Conservation (phyloP, 2,329 filamentous ascomycete species). For the Colletotrichum sp. region DNA sequence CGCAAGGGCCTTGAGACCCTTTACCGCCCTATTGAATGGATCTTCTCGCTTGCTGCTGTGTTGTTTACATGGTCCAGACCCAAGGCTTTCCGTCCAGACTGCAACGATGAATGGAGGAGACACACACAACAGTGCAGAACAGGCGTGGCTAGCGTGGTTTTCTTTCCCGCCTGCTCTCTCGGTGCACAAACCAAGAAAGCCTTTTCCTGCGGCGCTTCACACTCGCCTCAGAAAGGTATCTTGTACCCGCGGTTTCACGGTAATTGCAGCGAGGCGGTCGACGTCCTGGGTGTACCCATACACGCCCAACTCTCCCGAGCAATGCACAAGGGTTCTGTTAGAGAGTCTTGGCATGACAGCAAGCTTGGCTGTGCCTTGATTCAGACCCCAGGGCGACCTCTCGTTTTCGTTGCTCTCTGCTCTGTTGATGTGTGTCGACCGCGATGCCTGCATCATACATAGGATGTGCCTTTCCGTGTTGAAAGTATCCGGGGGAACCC, state of each 20-base stretch:
- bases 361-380: slow-evolving; percentile 18
- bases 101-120: not conserved
- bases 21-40: not conserved
- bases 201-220: not conserved
- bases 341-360: slow-evolving; percentile 17
- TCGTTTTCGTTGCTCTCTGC: not conserved
- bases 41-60: not conserved
- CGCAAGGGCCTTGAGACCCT: not conserved
- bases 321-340: slow-evolving; percentile 7
- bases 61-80: not conserved
- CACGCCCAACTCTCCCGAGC: not conserved
- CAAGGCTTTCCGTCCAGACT: not conserved
- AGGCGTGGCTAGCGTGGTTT: not conserved
- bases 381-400: not conserved
- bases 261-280: not conserved
- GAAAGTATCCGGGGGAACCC: not conserved
- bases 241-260: not conserved
- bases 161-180: not conserved
- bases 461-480: not conserved
- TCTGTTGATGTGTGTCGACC: not conserved
- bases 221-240: not conserved
- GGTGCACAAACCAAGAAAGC: not conserved
- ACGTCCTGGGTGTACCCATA: slow-evolving; percentile 4
- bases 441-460: not conserved
- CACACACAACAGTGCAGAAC: not conserved